Evolutionary conservation across 768 basidiomycete species (phyloP), one percentile per base, ranked within the genome.

Genomic region (Kwoniella shandongensis): DNA sequence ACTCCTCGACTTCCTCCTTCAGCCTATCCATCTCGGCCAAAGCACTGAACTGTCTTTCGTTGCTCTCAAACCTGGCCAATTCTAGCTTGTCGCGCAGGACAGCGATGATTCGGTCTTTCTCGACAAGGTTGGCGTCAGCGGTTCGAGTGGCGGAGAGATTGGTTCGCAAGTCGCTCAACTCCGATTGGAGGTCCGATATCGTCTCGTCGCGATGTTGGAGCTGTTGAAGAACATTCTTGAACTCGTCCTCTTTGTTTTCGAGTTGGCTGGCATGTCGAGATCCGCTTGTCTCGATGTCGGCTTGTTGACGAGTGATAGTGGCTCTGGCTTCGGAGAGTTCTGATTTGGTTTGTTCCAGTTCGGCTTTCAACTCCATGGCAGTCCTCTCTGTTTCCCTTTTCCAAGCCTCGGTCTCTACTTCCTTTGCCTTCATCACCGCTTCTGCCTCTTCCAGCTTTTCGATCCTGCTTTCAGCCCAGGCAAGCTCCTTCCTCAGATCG

Each of bases 61-160:
- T 64, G 25, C 35, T 44, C 35, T 63, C 61, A 36, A 52, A 70
- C 20, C 54, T 52, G 18, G 50, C 39, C 13, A 63, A 48, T 17
- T 44, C 35, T 0, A 66, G 25, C 45, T 63, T 62, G n/a, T 66
- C 62, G 13, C 50, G 46, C 35, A 66, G 48, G 15, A 42, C 57
- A 25, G 35, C 25, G 20, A 68, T 48, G 12, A 30, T 30, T 36
- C 20, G 32, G 3, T 68, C 67, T 45, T 60, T 60, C 29, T 63
- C 51, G 3, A 57, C 27, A 8, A 44, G 23, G 12, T 44, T 32
- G 4, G 29, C 4, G 11, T 42, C 11, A 5, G 38, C n/a, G n/a
- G 50, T 25, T 17, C 45, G 45, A 8, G 22, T 6, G n/a, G 40
- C 22, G 22, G 17, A n/a, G 8, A 18, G 7, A 23, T 7, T n/a